A percentile compares a stretch with the other conserved stretches of the same genome.
Evolutionary conservation across 1,284 basidiomycete genomes (phyloP).

Genomic region (Malassezia caprae): DNA sequence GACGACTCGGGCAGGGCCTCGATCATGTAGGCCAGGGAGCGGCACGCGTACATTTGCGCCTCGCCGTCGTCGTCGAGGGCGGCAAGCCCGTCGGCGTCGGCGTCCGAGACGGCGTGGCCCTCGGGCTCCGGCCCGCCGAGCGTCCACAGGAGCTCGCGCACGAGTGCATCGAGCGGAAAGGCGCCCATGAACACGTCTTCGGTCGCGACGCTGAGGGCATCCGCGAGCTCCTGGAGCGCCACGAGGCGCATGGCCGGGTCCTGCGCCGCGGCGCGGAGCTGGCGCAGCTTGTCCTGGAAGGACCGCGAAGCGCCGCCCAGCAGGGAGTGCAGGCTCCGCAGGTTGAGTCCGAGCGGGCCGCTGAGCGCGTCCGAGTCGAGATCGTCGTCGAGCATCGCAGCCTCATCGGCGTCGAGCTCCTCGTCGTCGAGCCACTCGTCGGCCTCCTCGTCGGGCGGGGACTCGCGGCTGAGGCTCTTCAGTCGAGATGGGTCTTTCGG

Average conservation of each 20-base stretch:
- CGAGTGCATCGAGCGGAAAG: conserved; percentile 83
- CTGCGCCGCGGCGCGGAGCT: conserved; percentile 24
- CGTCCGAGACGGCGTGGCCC: conserved; percentile 17
- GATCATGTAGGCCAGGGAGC: conserved; percentile 47
- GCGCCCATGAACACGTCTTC: conserved; percentile 92
- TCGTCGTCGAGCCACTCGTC: conserved; percentile 11
- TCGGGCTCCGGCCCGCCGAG: conserved; percentile 61
- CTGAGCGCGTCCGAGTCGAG: conserved; percentile 49
- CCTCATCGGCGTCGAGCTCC: conserved; percentile 3
- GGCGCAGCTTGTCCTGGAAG: conserved; percentile 32
- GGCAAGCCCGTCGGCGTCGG: conserved; percentile 26
- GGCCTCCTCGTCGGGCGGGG: not conserved
- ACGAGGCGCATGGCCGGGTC: conserved; percentile 63
- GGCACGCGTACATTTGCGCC: conserved; percentile 42
- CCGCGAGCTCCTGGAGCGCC: conserved; percentile 86
- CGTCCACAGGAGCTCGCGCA: conserved; percentile 82
- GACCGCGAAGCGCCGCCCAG: conserved; percentile 28
- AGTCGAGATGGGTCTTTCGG: not conserved
- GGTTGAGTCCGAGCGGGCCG: conserved; percentile 51
- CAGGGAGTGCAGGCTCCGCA: conserved; percentile 40
- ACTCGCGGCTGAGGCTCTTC: not conserved
- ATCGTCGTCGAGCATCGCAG: conserved; percentile 2
- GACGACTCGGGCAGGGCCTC: conserved; percentile 46
- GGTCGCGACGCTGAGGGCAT: conserved; percentile 86
- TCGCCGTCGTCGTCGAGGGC: conserved; percentile 37